Evolutionary conservation across 1,139 yeast genomes (phyloP), one percentile per base, ranked within the genome.

Genomic region (Oligophagozyma castellii): DNA sequence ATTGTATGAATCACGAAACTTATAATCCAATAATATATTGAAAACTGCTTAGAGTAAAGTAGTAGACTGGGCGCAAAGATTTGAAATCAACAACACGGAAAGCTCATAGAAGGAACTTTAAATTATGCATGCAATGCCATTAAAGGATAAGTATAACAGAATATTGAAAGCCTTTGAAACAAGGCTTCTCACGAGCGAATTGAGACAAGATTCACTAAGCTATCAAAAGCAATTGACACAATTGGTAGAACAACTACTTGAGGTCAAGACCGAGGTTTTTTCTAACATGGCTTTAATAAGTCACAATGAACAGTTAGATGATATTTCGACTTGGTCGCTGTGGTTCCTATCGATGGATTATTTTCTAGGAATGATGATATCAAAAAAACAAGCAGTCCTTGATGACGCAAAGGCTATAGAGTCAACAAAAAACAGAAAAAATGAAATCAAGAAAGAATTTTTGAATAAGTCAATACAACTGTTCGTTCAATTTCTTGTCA

Each of bases 261-360:
- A 46, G 16, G 33, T 65, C 22, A 60, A 61, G 35, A 34, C 40
- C 1, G 36, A 43, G 5, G 42, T 63, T 3, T 38, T 38, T 6
- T 38, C 48, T 5, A 39, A 46, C 14, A 41, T 64, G 14, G 55
- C 62, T n/a, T 48, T 74, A 16, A 75, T 73, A 51, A 73, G 83
- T 43, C 57, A 56, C 5, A 75, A 75, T 48, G 86, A 76, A 43
- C 43, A 59, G 1, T 38, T 74, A 3, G 69, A 65, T 1, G 86
- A 76, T 39, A 44, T 76, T 13, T 61, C 65, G 29, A 69, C 78
- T 2, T 51, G 58, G 10, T 68, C 76, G 27, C 47, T 76, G 15
- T 73, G 70, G 22, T 73, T 67, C 37, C 46, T 74, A 10, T 55
- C 65, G 8, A 45, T 70, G 1, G 68, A 69, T 34, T 75, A 58